These are phyloP conservation scores for Kuraishia cidri DNA, from an alignment of 805 yeast species.

Conservation along the genomic window DNA sequence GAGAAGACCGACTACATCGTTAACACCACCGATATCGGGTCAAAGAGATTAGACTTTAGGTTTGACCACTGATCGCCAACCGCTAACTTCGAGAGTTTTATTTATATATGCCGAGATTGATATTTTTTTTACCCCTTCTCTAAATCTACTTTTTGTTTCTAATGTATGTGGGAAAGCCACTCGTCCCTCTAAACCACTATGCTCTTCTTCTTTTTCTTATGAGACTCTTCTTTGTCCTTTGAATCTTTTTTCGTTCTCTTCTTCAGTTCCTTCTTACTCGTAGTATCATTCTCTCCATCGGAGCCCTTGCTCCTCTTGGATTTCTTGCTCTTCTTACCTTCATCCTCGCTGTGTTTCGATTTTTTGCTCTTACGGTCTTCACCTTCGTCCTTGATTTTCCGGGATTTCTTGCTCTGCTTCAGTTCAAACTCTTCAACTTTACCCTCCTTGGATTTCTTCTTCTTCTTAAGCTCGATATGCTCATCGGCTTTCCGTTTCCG, in stretches of 20 bases:
- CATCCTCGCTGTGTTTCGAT: constrained; percentile 12
- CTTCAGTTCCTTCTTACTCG: too few species aligned
- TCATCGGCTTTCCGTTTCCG: constrained; percentile 13
- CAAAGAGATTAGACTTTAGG: constrained; percentile 38
- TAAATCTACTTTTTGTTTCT: too few species aligned
- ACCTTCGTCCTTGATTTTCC: constrained; percentile 8
- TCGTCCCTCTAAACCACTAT: too few species aligned
- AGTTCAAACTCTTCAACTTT: constrained; percentile 12
- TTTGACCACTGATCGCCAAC: too few species aligned
- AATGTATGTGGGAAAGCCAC: too few species aligned
- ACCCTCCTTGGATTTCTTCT: constrained; percentile 12
- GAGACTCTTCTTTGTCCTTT: too few species aligned
- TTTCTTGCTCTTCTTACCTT: constrained; percentile 6
- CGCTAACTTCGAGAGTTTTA: too few species aligned
- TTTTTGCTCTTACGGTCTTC: constrained; percentile 12
- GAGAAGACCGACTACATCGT: constrained; percentile 35
- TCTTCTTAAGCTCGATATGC: constrained; percentile 10
- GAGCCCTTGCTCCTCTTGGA: constrained; percentile 2
- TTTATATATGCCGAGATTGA: too few species aligned
- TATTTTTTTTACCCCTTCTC: too few species aligned
- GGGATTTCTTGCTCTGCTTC: constrained; percentile 11
- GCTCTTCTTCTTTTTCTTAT: too few species aligned
- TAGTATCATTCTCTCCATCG: background rate
- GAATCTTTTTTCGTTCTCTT: too few species aligned
- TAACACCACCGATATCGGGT: constrained; percentile 39